Conservation (phyloP, 257 asterid genomes). For the Craterostigma plantagineum region DNA sequence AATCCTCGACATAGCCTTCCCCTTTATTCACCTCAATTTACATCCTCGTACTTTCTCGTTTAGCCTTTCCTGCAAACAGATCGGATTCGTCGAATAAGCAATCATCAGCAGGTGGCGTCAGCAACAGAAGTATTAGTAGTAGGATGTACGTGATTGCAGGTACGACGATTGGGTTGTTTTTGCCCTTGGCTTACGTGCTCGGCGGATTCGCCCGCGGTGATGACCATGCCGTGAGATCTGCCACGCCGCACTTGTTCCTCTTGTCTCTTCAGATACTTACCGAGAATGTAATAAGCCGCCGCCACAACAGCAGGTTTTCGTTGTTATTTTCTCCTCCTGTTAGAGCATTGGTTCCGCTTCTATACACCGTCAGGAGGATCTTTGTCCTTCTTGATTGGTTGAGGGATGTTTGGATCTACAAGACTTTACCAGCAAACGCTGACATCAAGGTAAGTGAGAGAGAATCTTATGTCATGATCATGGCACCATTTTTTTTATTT, state of each 20-base stretch:
- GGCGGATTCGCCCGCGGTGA: conserved; percentile 96
- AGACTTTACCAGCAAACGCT: conserved; percentile 50
- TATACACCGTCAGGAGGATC: conserved; percentile 58
- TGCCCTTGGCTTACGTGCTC: conserved; percentile 76
- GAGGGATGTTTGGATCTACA: conserved; percentile 60
- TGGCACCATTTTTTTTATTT: no score
- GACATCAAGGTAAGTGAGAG: conserved; percentile 28
- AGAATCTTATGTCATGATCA: no score
- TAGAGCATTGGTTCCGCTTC: conserved; percentile 64
- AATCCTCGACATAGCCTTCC: conserved; percentile 42
- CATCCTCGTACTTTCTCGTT: conserved; percentile 32
- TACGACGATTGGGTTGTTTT: conserved; percentile 51
- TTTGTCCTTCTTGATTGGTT: conserved; percentile 57
- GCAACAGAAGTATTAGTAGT: no score
- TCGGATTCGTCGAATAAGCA: no score
- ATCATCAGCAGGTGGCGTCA: no score
- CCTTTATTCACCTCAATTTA: conserved; percentile 49
- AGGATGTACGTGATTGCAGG: conserved; percentile 55
- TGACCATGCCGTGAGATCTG: conserved; percentile 68
- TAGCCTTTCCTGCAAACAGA: conserved; percentile 79
- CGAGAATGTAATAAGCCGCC: conserved; percentile 54
- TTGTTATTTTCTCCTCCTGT: conserved; percentile 76
- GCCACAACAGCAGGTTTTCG: no score
- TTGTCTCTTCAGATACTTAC: conserved; percentile 72
- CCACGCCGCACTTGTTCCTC: conserved; percentile 67